phyloP scores from a whole-genome alignment of 2,329 filamentous ascomycete species.

The Colletotrichum aenigma region DNA sequence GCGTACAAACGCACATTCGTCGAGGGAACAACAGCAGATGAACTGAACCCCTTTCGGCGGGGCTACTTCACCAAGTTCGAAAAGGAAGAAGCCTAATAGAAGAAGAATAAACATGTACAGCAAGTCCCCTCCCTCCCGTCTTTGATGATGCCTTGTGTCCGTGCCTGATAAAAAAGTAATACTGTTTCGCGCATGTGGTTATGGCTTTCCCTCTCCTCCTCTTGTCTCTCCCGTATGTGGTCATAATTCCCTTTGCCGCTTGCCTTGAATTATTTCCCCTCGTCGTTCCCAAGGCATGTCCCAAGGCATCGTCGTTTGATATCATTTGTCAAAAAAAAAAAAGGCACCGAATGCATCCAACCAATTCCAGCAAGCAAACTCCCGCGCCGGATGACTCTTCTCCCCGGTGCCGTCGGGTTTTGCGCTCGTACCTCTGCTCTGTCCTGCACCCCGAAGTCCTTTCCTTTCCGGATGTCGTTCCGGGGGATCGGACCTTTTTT shows the following conservation, averaged over 20 bases:
- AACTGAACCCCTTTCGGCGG: slow-evolving; percentile 64
- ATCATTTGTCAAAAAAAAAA: slow-evolving; percentile 9
- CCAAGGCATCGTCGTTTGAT: slow-evolving; percentile 14
- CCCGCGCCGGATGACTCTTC: not conserved
- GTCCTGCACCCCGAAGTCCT: not conserved
- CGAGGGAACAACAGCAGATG: slow-evolving; percentile 57
- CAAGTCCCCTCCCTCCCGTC: not conserved
- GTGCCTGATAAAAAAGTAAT: slow-evolving; percentile 6
- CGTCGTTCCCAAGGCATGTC: slow-evolving; percentile 5
- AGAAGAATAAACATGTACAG: slow-evolving; percentile 3
- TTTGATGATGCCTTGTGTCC: slow-evolving; percentile 17
- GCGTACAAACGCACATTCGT: slow-evolving; percentile 30
- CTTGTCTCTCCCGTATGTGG: not conserved
- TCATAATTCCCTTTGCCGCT: not conserved
- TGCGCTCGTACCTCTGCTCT: not conserved
- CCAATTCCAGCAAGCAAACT: not conserved
- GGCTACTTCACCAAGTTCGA: slow-evolving; percentile 64
- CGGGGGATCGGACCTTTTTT: slow-evolving; percentile 19
- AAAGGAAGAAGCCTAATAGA: slow-evolving; percentile 26
- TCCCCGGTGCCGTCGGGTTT: not conserved
- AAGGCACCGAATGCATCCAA: not conserved
- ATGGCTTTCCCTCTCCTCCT: not conserved
- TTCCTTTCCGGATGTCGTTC: not conserved
- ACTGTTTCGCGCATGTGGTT: not conserved
- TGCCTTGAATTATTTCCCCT: not conserved